phyloP scores from a whole-genome alignment of 2,329 filamentous ascomycete species.

The Calonectria pseudoreteaudii region DNA sequence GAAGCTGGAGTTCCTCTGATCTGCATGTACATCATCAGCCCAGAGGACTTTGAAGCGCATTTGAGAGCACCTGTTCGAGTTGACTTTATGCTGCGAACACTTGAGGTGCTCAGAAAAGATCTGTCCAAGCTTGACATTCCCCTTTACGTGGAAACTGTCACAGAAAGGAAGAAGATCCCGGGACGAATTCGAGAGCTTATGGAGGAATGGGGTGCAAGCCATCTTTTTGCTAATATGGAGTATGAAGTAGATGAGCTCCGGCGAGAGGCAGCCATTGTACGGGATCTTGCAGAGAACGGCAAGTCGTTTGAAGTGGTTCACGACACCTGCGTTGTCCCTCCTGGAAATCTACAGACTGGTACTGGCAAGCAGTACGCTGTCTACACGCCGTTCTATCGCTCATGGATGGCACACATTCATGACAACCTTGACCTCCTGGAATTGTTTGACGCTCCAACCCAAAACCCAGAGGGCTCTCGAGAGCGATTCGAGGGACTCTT shows the following conservation, averaged over 20 bases:
- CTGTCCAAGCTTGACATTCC: constrained; percentile 81
- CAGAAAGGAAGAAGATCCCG: constrained; percentile 72
- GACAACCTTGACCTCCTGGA: constrained; percentile 75
- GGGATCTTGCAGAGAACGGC: constrained; percentile 68
- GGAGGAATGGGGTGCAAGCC: constrained; percentile 77
- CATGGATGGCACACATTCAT: constrained; percentile 81
- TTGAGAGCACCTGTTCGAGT: constrained; percentile 78
- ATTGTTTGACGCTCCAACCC: constrained; percentile 62
- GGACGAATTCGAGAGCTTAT: constrained; percentile 73
- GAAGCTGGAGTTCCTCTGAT: constrained; percentile 78
- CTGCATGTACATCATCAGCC: constrained; percentile 82
- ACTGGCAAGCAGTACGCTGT: constrained; percentile 84
- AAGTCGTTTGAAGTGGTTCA: constrained; percentile 79
- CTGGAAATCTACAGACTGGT: constrained; percentile 75
- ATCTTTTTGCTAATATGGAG: constrained; percentile 86
- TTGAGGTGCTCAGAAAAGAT: constrained; percentile 74
- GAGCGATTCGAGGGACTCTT: constrained; percentile 69
- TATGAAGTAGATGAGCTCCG: constrained; percentile 93
- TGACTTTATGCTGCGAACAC: constrained; percentile 82
- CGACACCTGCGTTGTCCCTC: constrained; percentile 85
- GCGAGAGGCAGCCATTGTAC: constrained; percentile 77
- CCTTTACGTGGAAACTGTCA: constrained; percentile 78
- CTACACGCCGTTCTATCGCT: constrained; percentile 83
- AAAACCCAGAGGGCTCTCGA: constrained; percentile 49
- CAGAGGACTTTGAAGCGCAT: constrained; percentile 88